Conservation (phyloP, 2,329 filamentous ascomycete species). For the Aspergillus novoparasiticus region DNA sequence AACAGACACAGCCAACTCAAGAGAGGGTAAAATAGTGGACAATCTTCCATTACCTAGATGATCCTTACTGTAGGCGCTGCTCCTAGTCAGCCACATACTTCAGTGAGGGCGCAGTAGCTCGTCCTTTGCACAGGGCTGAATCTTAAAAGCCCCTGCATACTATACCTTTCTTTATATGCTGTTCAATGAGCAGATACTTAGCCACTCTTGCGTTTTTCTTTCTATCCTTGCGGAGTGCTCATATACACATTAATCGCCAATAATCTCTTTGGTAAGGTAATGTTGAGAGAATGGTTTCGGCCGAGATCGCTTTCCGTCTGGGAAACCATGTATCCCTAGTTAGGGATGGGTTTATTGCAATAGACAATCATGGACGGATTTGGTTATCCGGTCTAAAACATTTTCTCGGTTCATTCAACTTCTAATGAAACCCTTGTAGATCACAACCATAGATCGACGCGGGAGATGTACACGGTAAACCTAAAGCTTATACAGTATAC, state of each 20-base stretch:
- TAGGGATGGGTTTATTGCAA: neutral
- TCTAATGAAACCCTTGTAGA: neutral
- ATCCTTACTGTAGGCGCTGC: neutral
- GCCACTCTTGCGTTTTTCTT: too few species aligned
- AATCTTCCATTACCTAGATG: neutral
- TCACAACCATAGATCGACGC: neutral
- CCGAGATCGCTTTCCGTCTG: neutral
- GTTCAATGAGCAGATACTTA: too few species aligned
- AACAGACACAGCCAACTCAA: neutral
- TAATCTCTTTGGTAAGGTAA: neutral
- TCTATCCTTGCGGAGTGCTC: too few species aligned
- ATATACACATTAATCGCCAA: too few species aligned
- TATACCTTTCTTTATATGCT: neutral
- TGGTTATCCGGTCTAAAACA: neutral
- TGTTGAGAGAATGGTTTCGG: neutral
- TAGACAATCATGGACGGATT: neutral
- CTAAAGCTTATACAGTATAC: neutral
- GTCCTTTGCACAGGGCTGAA: too few species aligned
- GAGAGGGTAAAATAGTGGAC: neutral
- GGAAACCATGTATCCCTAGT: neutral
- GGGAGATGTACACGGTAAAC: neutral
- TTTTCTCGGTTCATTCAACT: neutral
- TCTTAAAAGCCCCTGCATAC: neutral
- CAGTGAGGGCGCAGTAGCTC: too few species aligned
- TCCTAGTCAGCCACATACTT: neutral